Percentiles rank a stretch among this genome's conserved stretches.
Evolutionary conservation across 345 rosid genomes (phyloP).

Genomic region (Clausena lansium): DNA sequence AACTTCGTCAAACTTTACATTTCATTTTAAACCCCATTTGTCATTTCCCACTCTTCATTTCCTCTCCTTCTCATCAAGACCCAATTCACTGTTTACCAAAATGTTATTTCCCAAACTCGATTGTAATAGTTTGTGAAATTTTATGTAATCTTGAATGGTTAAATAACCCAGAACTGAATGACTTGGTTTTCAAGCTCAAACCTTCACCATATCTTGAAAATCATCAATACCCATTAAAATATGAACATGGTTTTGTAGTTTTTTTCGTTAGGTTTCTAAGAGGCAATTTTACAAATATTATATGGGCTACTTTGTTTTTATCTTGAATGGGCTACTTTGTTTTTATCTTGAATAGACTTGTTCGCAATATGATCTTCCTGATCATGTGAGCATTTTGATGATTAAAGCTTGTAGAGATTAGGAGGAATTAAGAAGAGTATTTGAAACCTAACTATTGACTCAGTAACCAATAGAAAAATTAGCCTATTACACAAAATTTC

Average conservation of each 20-base stretch:
- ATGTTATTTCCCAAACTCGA: conserved; percentile 18
- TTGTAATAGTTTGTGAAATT: conserved; percentile 31
- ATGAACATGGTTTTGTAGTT: conserved; percentile 34
- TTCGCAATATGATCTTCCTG: conserved; percentile 39
- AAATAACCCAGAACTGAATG: conserved; percentile 17
- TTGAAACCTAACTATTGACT: conserved; percentile 2
- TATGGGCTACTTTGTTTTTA: conserved; percentile 34
- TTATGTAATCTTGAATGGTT: conserved; percentile 40
- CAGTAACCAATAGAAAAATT: no score
- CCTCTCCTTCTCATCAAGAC: conserved; percentile 19
- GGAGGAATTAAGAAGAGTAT: conserved; percentile 41
- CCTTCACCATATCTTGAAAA: conserved; percentile 44
- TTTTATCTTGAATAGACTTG: conserved; percentile 50
- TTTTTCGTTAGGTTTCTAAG: conserved; percentile 50
- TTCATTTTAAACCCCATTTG: conserved; percentile 1
- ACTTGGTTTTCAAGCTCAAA: conserved; percentile 25
- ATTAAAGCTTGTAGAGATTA: conserved; percentile 48
- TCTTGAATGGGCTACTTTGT: conserved; percentile 41
- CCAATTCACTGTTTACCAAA: conserved; percentile 1
- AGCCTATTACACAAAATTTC: no score
- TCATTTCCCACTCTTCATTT: background rate
- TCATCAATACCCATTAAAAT: conserved; percentile 36
- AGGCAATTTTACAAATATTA: conserved; percentile 50
- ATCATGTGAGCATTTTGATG: conserved; percentile 55
- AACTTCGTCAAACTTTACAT: background rate